Base-by-base conservation (phyloP, 495 filamentous ascomycete species). In the Penicillium coprophilum region DNA sequence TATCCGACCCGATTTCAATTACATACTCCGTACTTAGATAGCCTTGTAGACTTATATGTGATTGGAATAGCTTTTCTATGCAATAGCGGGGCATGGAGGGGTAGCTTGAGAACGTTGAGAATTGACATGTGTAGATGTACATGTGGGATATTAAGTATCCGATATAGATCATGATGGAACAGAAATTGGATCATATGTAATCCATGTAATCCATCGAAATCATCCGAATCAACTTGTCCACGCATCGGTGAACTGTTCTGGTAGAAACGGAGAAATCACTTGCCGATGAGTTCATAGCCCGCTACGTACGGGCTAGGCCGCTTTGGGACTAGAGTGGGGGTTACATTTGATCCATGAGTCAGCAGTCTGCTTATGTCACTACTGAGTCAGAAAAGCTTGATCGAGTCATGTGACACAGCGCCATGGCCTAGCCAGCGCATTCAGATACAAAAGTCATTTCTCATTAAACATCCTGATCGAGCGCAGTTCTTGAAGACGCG, bases 61-160 rank as follows among this genome's bases (percentile, higher is more conserved):
- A 36, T 38, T 49, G 32, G 23, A 7, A 20, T 46, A 49, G 41
- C 46, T 55, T 51, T 46, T 57, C 39, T 46, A 54, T 62, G 58
- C 46, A 27, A 57, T 55, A 67, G 71, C 70, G 71, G 71, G 70
- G 71, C 60, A 71, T 68, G 68, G 71, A 72, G 71, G 71, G 70
- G 70, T 61, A 67, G 55, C 40, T 50, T 24, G 44, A 30, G n/a
- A n/a, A n/a, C n/a, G n/a, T n/a, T n/a, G n/a, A 46, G 21, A 15
- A 32, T 34, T 9, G 23, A 11, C 19, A 23, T 21, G 20, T 10
- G 7, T 43, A n/a, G n/a, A 23, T 21, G 9, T 24, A 27, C 24
- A 23, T 19, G 4, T 11, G 15, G 41, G n/a, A 27, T 21, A 30
- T 45, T 23, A 31, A 6, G 40, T 43, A 46, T 27, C n/a, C 10